Conservation (phyloP, 2,329 filamentous ascomycete species). For the Botrytis elliptica region DNA sequence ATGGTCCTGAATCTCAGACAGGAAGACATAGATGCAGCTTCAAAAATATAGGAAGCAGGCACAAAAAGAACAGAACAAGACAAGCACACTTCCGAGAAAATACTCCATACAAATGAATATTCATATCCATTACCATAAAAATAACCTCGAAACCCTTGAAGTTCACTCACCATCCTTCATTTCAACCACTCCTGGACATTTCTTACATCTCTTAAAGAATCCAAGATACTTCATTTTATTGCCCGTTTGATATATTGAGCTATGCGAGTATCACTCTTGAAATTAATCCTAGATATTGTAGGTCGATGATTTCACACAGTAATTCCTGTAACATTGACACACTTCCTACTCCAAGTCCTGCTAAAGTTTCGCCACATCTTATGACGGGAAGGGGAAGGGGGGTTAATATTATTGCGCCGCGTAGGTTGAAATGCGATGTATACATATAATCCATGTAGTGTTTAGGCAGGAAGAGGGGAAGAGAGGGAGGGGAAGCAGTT, state of each 20-base stretch:
- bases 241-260: too few relatives aligned
- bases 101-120: background rate
- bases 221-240: too few relatives aligned
- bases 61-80: background rate
- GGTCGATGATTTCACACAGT: too few relatives aligned
- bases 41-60: fast-evolving
- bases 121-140: background rate
- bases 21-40: background rate
- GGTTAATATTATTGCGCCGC: background rate
- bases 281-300: too few relatives aligned
- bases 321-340: too few relatives aligned
- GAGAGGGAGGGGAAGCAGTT: background rate
- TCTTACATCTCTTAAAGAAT: too few relatives aligned
- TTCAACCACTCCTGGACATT: too few relatives aligned
- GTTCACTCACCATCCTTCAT: background rate
- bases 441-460: too few relatives aligned
- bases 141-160: background rate
- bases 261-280: background rate
- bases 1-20: background rate
- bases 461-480: background rate
- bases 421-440: background rate
- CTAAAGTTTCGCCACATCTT: background rate
- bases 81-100: too few relatives aligned
- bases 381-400: background rate
- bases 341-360: background rate